Evolutionary conservation across 2,329 filamentous ascomycete genomes (phyloP).

Genomic region (Epicoccum sorghinum): DNA sequence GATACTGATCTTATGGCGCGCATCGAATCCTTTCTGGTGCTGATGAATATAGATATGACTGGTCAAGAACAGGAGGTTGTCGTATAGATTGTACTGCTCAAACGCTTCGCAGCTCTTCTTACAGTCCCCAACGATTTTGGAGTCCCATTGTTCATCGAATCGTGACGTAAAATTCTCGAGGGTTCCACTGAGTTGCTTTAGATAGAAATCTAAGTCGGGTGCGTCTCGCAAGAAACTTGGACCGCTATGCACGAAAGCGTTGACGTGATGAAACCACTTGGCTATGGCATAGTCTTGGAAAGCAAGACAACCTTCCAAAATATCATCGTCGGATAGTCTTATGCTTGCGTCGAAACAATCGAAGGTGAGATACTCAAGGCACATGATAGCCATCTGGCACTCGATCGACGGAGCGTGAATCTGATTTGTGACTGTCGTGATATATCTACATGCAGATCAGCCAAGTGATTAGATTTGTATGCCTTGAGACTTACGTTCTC

Average conservation of each 20-base stretch:
- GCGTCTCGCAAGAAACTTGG: conserved; percentile 23
- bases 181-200: conserved; percentile 17
- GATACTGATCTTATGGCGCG: conserved; percentile 41
- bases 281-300: conserved; percentile 42
- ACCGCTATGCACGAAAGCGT: conserved; percentile 29
- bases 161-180: conserved; percentile 29
- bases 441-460: conserved; percentile 23
- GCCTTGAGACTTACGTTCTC: conserved; percentile 20
- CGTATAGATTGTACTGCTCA: conserved; percentile 17
- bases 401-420: conserved; percentile 23
- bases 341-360: conserved; percentile 25
- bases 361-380: conserved; percentile 35
- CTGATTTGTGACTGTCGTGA: conserved; percentile 23
- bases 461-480: not conserved
- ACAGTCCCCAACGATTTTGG: conserved; percentile 21
- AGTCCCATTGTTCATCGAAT: conserved; percentile 28
- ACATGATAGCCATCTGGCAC: conserved; percentile 26
- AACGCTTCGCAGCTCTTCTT: conserved; percentile 21
- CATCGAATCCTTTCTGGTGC: conserved; percentile 35
- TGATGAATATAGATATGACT: conserved; percentile 41
- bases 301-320: conserved; percentile 27
- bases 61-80: conserved; percentile 31
- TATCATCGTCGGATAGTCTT: not conserved
- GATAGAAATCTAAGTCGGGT: not conserved
- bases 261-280: conserved; percentile 40